phyloP scores from a whole-genome alignment of 192 early-diverging fungal species.

The Coemansia sp. region DNA sequence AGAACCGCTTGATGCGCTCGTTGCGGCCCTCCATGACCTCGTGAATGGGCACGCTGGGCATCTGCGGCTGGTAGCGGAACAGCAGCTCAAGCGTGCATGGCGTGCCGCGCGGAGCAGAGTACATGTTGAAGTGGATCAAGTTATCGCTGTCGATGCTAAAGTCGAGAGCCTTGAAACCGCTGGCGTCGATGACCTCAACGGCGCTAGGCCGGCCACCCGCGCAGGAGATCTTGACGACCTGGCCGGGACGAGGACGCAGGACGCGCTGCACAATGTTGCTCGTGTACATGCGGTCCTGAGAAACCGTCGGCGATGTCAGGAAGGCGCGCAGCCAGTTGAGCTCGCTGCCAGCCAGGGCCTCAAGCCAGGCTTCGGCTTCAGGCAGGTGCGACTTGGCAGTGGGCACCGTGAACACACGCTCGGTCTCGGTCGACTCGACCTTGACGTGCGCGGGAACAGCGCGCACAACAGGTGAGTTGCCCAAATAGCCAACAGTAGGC shows the following conservation, averaged over 20 bases:
- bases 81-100: conserved; percentile 73
- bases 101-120: conserved; percentile 50
- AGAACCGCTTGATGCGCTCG: conserved; percentile 86
- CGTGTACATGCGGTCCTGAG: conserved; percentile 69
- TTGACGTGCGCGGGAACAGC: conserved; percentile 21
- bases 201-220: not conserved
- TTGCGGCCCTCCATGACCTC: conserved; percentile 40
- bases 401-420: conserved; percentile 25
- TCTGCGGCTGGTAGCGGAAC: conserved; percentile 76
- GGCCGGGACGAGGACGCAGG: conserved; percentile 61
- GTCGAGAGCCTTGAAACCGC: conserved; percentile 51
- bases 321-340: conserved; percentile 84
- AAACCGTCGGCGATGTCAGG: conserved; percentile 69
- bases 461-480: conserved; percentile 10
- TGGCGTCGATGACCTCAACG: conserved; percentile 57
- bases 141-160: conserved; percentile 52
- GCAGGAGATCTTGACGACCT: conserved; percentile 44
- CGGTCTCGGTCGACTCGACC: conserved; percentile 11
- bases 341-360: conserved; percentile 68
- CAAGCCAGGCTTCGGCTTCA: conserved; percentile 21
- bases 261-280: conserved; percentile 65
- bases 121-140: conserved; percentile 60
- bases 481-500: conserved; percentile 78
- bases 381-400: conserved; percentile 21
- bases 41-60: conserved; percentile 81